A percentile compares a stretch with the other conserved stretches of the same genome.
Evolutionary conservation across 1,284 basidiomycete species (phyloP).

Genomic region (Cutaneotrichosporon cavernicola): DNA sequence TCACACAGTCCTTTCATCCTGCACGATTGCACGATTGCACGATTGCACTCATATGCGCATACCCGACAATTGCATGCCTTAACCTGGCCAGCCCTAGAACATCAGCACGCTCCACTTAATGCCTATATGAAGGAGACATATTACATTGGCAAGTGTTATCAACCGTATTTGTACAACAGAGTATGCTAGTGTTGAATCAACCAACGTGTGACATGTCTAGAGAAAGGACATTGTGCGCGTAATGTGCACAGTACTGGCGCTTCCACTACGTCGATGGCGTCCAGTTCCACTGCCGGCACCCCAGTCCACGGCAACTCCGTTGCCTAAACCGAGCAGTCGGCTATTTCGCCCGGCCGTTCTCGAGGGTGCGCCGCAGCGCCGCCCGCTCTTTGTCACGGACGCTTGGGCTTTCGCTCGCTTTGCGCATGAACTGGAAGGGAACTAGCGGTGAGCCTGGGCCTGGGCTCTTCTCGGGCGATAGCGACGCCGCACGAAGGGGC

Average conservation of each 20-base stretch:
- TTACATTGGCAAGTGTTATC: not conserved
- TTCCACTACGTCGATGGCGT: not conserved
- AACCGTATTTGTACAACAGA: conserved; percentile 1
- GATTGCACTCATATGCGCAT: not conserved
- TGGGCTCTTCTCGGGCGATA: conserved; percentile 1
- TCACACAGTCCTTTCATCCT: not conserved
- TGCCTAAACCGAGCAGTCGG: not conserved
- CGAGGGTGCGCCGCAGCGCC: conserved; percentile 4
- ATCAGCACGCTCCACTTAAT: not conserved
- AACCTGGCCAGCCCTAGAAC: not conserved
- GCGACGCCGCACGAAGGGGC: conserved; percentile 11
- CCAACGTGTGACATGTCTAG: not conserved
- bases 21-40: not conserved
- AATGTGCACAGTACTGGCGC: not conserved
- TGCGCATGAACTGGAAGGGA: conserved; percentile 44
- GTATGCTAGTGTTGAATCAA: conserved; percentile 4
- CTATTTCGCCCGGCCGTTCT: not conserved
- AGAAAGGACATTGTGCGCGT: not conserved
- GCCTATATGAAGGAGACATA: not conserved
- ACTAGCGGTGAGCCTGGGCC: conserved; percentile 32
- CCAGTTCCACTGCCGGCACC: too few species aligned
- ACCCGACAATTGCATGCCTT: conserved; percentile 1
- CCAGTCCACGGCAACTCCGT: not conserved
- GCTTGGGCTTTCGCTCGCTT: conserved; percentile 44
- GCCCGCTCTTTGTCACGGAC: conserved; percentile 45